Evolutionary conservation across 2,329 filamentous ascomycete species (phyloP), one percentile per base, ranked within the genome.

Genomic region (Microdochium nivale): DNA sequence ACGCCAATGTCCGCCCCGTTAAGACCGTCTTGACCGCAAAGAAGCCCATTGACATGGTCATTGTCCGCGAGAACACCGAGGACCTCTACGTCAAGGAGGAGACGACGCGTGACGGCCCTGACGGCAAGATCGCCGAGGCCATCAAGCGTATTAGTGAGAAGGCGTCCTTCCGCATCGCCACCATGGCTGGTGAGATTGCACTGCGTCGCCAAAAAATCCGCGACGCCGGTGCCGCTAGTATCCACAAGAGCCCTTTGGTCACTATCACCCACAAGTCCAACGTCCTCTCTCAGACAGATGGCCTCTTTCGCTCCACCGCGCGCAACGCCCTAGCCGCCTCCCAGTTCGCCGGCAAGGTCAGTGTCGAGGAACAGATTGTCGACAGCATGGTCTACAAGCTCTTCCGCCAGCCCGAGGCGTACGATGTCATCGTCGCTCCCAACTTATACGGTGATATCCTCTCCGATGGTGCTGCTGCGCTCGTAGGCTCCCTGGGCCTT

Each of bases 361-460:
- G 73, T 43, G 78, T 96, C 51, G 94, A 97, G 72, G 94, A 97
- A 78, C 94, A 99, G 76, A 99, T 99, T 61, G 92, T 99, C 56
- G 94, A 99, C 73, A 92, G 87, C 55, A 99, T 99, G 94, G 90
- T 97, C 53, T 97, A 97, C 83, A 97, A 97, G 78, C 87, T 99
- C 52, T 97, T 97, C 84, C 89, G 92, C 56, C 90, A 97, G 72
- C 94, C 94, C 44, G 80, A 86, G 64, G 87, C 86, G 65, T 99
- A 97, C 82, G 94, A 99, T 69, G 92, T 97, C 59, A 95, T 99
- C 61, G 94, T 99, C 47, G 94, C 92, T 9, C 94, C 92, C 50
- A 97, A 97, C 74, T 80, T 99, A 55, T 97, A 99, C 73, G 94
- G 94, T 59, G 94, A 99, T 70, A 94, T 99, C 60, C 79, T 99